phyloP scores from a whole-genome alignment of 345 rosid species.

The Xanthoceras sorbifolium region DNA sequence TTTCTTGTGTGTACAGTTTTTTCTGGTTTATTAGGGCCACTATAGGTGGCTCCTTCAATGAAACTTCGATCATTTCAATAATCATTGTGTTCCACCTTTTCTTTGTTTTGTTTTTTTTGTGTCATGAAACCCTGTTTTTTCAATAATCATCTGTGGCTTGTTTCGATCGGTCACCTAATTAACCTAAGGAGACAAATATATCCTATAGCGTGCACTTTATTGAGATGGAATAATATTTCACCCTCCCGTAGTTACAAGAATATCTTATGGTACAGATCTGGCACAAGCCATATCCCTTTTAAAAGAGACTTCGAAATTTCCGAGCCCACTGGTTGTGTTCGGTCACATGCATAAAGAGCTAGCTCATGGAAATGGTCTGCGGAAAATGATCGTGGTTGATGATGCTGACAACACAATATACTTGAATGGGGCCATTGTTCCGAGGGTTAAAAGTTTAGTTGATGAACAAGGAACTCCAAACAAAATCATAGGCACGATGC shows the following conservation, averaged over 20 bases:
- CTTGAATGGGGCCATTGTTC: conserved; percentile 84
- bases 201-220: conserved; percentile 2
- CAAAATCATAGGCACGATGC: conserved; percentile 39
- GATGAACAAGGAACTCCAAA: conserved; percentile 17
- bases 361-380: conserved; percentile 55
- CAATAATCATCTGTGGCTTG: neutral
- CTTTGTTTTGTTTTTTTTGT: neutral
- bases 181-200: conserved; percentile 12
- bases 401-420: conserved; percentile 53
- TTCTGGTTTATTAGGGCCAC: neutral
- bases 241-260: conserved; percentile 14
- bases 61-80: neutral
- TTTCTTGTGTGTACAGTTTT: conserved; percentile 1
- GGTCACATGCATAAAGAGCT: conserved; percentile 95
- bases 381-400: conserved; percentile 67
- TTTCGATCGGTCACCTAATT: conserved; percentile 10
- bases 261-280: conserved; percentile 55
- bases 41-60: neutral
- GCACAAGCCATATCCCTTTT: conserved; percentile 66
- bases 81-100: neutral
- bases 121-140: neutral
- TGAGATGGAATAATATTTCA: conserved; percentile 1
- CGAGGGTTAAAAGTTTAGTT: conserved; percentile 47
- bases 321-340: conserved; percentile 63
- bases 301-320: conserved; percentile 47